A percentile compares a stretch with the other conserved stretches of the same genome.
Conservation (phyloP, 176 grass and related monocot genomes). For the Metroxylon sagu region DNA sequence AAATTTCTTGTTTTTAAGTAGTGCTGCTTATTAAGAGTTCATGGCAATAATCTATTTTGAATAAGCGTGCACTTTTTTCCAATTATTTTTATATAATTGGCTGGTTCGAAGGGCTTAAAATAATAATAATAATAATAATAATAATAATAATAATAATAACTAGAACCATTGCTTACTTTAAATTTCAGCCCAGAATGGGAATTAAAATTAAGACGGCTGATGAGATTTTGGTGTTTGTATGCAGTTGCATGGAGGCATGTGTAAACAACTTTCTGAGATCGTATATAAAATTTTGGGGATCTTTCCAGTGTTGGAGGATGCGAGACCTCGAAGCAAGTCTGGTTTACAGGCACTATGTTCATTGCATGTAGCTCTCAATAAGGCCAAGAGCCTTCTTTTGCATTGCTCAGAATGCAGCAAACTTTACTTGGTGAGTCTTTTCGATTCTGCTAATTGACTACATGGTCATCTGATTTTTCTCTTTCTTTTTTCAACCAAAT, state of each 20-base stretch:
- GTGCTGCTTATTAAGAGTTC: no score
- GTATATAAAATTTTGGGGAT: slow-evolving; percentile 25
- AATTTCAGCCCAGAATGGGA: no score
- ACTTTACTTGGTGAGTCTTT: slow-evolving; percentile 30
- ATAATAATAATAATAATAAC: no score
- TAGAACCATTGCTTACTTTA: no score
- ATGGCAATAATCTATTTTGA: no score
- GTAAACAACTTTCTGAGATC: slow-evolving; percentile 45
- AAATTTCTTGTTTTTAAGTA: no score
- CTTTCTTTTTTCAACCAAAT: no score
- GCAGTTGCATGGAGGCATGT: slow-evolving; percentile 77
- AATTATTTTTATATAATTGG: no score
- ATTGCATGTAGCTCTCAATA: slow-evolving; percentile 25
- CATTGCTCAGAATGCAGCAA: slow-evolving; percentile 38
- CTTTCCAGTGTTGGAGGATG: slow-evolving; percentile 30
- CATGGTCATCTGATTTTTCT: no score
- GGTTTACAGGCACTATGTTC: slow-evolving; percentile 32
- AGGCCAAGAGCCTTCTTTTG: slow-evolving; percentile 27
- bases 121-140: no score
- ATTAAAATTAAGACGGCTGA: slow-evolving; percentile 1
- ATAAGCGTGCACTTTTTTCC: no score
- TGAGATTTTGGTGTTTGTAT: slow-evolving; percentile 18
- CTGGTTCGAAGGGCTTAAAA: no score
- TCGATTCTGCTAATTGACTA: not conserved
- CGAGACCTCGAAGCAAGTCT: slow-evolving; percentile 22